Base-by-base conservation (phyloP, 2,329 filamentous ascomycete genomes). In the Ophiocordyceps camponoti-rufipedis region DNA sequence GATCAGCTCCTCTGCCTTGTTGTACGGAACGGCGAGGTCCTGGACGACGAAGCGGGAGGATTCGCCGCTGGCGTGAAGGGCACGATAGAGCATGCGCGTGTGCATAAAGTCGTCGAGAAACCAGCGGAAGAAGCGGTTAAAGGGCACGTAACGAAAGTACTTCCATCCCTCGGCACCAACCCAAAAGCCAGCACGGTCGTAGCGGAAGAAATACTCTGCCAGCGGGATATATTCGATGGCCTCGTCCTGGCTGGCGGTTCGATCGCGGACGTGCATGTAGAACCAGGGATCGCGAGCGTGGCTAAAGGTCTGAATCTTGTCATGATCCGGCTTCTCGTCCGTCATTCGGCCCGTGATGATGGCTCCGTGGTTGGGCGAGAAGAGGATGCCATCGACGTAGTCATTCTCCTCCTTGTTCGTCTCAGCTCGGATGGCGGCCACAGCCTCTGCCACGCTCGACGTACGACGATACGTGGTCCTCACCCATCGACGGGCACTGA, bases 101-200 rank as follows among this genome's bases (percentile, higher is more conserved):
- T 84, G 79, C 52, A 82, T 59, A 55, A 85, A 84, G 62, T 82
- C 77, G 62, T 85, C 78, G 43, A 85, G 69, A 54, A 79, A 72
- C 72, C 75, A 80, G 49, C 80, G 74, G 41, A 76, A 80, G 58
- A 74, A 69, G 47, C 66, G 65, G 53, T 70, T 82, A 61, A 84
- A 84, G 6, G 80, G 80, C 2, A 78, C 71, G 40, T 68, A 64
- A 42, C 59, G 60, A 67, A 83, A 84, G 65, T 84, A 85, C 39
- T 69, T 66, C 58, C 82, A 85, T 3, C 76, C 78, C 13, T 72
- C 72, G 7, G 65, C 63, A 41, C 78, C 80, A 35, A 82, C 79
- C 81, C 81, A 85, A 68, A 85, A 85, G 13, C 77, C 79, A 45
- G 78, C 81, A 41, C 81, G 74, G 60, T 85, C 81, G 63, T 85